Base-by-base conservation (phyloP, 805 yeast genomes). In the Myxozyma neotropica region DNA sequence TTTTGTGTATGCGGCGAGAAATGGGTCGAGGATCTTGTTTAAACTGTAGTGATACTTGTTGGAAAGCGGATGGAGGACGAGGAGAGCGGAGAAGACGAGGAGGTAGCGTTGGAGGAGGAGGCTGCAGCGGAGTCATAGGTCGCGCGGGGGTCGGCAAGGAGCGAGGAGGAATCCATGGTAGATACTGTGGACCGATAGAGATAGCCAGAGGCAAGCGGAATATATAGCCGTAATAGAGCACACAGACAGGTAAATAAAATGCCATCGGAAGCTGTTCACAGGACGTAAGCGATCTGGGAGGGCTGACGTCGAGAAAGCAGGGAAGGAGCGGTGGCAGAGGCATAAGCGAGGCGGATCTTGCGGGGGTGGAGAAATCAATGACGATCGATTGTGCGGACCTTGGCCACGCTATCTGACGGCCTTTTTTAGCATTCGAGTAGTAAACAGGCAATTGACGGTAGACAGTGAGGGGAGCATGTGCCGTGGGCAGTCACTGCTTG, bases 1-100 rank as follows among this genome's bases (percentile, higher is more conserved):
- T 23, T 70, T 69, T 1, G 85, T 71, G 15, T 83, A 63, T 27
- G 85, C 76, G 66, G 83, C 79, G 13, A 79, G 61, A 50, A 73
- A 74, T 0, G 89, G 89, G 0, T 89, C 89, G 0, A 89, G 89
- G 3, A 85, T 67, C 19, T 17, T n/a, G 23, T 36, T 17, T 19
- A 48, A 13, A 13, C 53, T 43, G 24, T 48, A 15, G 43, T 12
- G 12, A 27, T 23, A 48, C 29, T 48, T 48, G 21, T 48, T 48
- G 7, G 17, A 71, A 58, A 31, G 79, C 69, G 5, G 85, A 68
- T 6, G 87, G 85, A 31, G 51, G 23, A 24, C 15, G 19, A 31
- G 45, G 8, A 39, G 27, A 33, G 40, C 10, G 10, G 36, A 12
- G 33, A 33, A 17, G 6, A 23, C 13, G 27, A 36, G 13, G 12